These are phyloP conservation scores for Heimioporus sp. DNA, from an alignment of 768 basidiomycete genomes.

Conservation along the genomic window DNA sequence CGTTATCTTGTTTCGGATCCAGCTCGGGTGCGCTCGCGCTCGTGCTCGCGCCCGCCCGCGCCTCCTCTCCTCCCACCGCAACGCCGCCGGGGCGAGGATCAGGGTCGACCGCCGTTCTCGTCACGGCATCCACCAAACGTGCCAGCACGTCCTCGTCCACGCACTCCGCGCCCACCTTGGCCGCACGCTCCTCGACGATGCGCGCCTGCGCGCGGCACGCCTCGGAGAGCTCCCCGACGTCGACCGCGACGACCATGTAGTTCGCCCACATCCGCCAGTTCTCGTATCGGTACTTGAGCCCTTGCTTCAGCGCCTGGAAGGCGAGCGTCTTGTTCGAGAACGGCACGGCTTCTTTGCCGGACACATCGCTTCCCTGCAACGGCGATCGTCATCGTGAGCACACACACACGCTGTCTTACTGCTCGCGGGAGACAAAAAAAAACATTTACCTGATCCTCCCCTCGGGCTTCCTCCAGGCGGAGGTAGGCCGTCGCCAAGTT, in stretches of 20 bases:
- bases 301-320: slow-evolving; percentile 89
- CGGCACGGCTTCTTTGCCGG: slow-evolving; percentile 40
- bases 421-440: background rate
- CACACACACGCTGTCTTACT: too few relatives aligned
- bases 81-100: slow-evolving; percentile 10
- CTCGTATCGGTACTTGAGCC: slow-evolving; percentile 78
- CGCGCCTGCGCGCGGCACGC: slow-evolving; percentile 80
- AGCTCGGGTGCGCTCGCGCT: background rate
- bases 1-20: slow-evolving; percentile 64
- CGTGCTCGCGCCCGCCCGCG: background rate
- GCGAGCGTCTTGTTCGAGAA: slow-evolving; percentile 83
- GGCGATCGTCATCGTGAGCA: slow-evolving; percentile 11
- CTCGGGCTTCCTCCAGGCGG: slow-evolving; percentile 57
- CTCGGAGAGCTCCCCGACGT: slow-evolving; percentile 90
- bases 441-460: slow-evolving; percentile 31
- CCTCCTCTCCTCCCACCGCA: background rate
- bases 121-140: slow-evolving; percentile 84
- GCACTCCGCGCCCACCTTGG: slow-evolving; percentile 46
- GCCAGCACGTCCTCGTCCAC: slow-evolving; percentile 90
- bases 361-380: slow-evolving; percentile 21
- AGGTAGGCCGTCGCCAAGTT: slow-evolving; percentile 95
- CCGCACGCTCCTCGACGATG: slow-evolving; percentile 59
- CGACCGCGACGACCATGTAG: slow-evolving; percentile 91
- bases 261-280: slow-evolving; percentile 99
- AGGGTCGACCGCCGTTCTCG: slow-evolving; percentile 45